Percentiles rank a stretch among this genome's conserved stretches.
Evolutionary conservation across 2,329 filamentous ascomycete species (phyloP).

Genomic region (Rutstroemia sp.): DNA sequence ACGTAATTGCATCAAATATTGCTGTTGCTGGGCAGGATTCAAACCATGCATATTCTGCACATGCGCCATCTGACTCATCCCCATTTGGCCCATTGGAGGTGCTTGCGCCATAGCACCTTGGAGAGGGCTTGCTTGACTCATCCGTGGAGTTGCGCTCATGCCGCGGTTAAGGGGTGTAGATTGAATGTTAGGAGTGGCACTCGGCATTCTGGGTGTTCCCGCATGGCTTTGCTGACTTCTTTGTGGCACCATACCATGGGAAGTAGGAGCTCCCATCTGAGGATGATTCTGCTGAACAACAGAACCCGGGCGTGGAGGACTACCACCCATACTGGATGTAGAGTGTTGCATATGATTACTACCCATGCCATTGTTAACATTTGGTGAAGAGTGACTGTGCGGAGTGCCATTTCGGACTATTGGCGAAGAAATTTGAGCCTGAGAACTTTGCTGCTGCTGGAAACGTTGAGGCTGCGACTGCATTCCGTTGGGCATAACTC

Average conservation of each 20-base stretch:
- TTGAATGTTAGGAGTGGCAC: constrained; percentile 55
- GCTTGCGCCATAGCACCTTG: constrained; percentile 51
- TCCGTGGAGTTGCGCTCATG: constrained; percentile 51
- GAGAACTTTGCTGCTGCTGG: constrained; percentile 44
- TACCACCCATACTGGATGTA: constrained; percentile 60
- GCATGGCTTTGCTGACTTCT: constrained; percentile 61
- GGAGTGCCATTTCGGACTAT: constrained; percentile 55
- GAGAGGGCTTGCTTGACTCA: constrained; percentile 55
- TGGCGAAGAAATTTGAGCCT: constrained; percentile 62
- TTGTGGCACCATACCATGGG: constrained; percentile 54
- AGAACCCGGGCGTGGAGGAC: constrained; percentile 59
- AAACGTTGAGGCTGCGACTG: constrained; percentile 30
- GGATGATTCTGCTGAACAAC: constrained; percentile 50
- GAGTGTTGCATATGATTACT: constrained; percentile 55
- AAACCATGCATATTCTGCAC: constrained; percentile 33
- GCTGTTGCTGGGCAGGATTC: constrained; percentile 17
- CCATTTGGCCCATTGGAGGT: constrained; percentile 46
- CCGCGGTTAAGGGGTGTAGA: constrained; percentile 50
- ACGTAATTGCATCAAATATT: constrained; percentile 21
- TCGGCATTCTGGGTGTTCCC: constrained; percentile 55
- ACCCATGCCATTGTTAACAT: constrained; percentile 39
- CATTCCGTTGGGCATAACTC: constrained; percentile 34
- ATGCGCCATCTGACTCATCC: constrained; percentile 36
- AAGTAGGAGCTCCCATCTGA: constrained; percentile 51
- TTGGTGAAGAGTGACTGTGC: constrained; percentile 57